These are phyloP conservation scores for Phaeosphaeriaceae sp. DNA, from an alignment of 2,329 filamentous ascomycete species.

Conservation along the genomic window DNA sequence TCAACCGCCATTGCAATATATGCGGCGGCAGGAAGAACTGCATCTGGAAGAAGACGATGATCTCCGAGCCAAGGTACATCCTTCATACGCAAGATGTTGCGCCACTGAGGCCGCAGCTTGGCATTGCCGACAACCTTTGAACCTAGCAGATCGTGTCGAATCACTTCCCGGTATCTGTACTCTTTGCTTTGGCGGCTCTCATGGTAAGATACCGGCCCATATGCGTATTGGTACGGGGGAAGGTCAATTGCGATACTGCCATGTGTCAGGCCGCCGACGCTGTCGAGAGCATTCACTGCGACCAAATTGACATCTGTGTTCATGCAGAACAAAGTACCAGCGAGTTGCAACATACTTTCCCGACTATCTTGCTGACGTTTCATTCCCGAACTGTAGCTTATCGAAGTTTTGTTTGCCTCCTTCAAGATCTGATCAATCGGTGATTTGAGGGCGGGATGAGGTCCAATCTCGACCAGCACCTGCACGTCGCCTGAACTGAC, in stretches of 20 bases:
- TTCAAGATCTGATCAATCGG: constrained; percentile 13
- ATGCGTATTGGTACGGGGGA: constrained; percentile 25
- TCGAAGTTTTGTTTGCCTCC: neutral
- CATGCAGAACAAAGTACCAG: neutral
- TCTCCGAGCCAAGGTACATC: constrained; percentile 27
- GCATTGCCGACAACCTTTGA: constrained; percentile 3
- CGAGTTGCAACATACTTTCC: neutral
- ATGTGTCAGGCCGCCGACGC: neutral
- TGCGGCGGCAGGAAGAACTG: constrained; percentile 55
- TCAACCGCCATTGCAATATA: constrained; percentile 51
- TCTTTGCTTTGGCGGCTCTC: constrained; percentile 24
- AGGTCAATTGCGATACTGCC: constrained; percentile 12
- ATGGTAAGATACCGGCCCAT: constrained; percentile 16
- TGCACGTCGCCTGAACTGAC: neutral
- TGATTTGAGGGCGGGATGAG: constrained; percentile 10
- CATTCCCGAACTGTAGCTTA: neutral
- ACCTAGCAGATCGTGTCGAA: constrained; percentile 18
- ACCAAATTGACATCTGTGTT: constrained; percentile 12
- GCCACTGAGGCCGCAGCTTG: constrained; percentile 14
- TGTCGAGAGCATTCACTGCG: constrained; percentile 19
- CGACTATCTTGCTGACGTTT: too few species aligned
- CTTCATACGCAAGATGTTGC: constrained; percentile 11
- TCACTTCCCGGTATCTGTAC: constrained; percentile 13
- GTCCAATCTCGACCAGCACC: constrained; percentile 14
- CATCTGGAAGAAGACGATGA: constrained; percentile 32